Percentiles rank a stretch among this genome's conserved stretches.
These are phyloP conservation scores for Erucastrum elatum DNA, from an alignment of 345 rosid genomes.

Conservation along the genomic window DNA sequence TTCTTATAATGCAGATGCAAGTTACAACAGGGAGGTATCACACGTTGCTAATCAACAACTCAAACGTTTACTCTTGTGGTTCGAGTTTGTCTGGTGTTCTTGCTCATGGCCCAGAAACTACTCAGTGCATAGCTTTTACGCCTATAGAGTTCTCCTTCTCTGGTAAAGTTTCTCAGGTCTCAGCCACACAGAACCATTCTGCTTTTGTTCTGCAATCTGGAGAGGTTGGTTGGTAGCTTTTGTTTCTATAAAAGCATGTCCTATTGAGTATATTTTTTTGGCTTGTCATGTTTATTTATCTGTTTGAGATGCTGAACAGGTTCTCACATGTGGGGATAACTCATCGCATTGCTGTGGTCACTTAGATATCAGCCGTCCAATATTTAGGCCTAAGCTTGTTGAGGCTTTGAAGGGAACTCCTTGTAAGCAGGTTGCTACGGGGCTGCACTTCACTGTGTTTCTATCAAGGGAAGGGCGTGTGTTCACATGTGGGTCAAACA, in stretches of 20 bases:
- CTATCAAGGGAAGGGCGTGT: conserved; percentile 78
- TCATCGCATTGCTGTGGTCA: conserved; percentile 92
- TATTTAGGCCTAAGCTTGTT: conserved; percentile 82
- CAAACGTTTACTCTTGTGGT: conserved; percentile 90
- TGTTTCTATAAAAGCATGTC: background rate
- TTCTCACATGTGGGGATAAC: conserved; percentile 94
- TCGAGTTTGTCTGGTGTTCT: conserved; percentile 87
- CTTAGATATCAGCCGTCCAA: conserved; percentile 67
- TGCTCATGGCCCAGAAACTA: conserved; percentile 93
- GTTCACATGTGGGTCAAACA: conserved; percentile 78
- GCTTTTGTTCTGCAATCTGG: conserved; percentile 86
- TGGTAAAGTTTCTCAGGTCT: conserved; percentile 70
- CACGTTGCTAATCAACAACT: conserved; percentile 79
- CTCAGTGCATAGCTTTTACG: conserved; percentile 82
- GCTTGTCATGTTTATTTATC: background rate
- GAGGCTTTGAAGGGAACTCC: conserved; percentile 78
- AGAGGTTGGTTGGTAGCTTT: conserved; percentile 63
- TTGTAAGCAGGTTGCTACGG: conserved; percentile 94
- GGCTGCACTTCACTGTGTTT: conserved; percentile 83
- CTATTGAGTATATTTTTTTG: background rate
- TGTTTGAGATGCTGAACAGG: conserved; percentile 45
- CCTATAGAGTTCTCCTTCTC: conserved; percentile 63
- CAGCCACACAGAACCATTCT: conserved; percentile 91
- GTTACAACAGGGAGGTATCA: conserved; percentile 89
- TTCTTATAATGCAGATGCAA: conserved; percentile 85